Base-by-base conservation (phyloP, 108 stramenopile genomes). In the Skeletonema costatum region DNA sequence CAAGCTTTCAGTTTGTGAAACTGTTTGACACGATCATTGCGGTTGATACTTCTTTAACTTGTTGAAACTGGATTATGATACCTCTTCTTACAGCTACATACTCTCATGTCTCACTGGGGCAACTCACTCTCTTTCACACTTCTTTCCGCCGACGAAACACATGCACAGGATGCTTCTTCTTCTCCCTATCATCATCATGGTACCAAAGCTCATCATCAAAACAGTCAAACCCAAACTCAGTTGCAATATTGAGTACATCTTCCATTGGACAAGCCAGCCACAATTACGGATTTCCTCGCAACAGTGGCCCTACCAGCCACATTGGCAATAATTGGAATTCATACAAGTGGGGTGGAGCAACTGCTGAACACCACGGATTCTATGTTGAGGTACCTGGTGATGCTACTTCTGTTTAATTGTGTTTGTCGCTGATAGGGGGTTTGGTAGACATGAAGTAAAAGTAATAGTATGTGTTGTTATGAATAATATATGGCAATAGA, bases 261-360 rank as follows among this genome's bases (percentile, higher is more conserved):
- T 50, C 17, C 17, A 50, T 50, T 50, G 50, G 17, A 50, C n/a
- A 51, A 51, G 50, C n/a, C 2, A 32, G 56, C 19, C 4, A 48
- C 12, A 48, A 33, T 21, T 39, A 70, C 13, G 83, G 83, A 4
- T 84, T 84, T 42, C 83, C 83, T 9, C 53, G 70, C 25, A 80
- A 84, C 50, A 81, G 83, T 51, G 68, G 61, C 2, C 68, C 60
- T 2, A 36, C 4, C 2, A 2, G 0, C 0, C 8, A 30, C 2
- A 31, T 32, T 29, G 21, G 53, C 2, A 41, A 71, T 66, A 32
- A 77, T 32, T 77, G 77, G 77, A 77, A 77, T 19, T 77, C 77
- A 2, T 77, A 77, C 68, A 42, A 21, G n/a, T 29, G 50, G 38
- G 13, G 39, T 36, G 61, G 53, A 25, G 63, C 35, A 13, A 30